Evolutionary conservation across 2,329 filamentous ascomycete genomes (phyloP).

Genomic region (Colletotrichum spinosum): DNA sequence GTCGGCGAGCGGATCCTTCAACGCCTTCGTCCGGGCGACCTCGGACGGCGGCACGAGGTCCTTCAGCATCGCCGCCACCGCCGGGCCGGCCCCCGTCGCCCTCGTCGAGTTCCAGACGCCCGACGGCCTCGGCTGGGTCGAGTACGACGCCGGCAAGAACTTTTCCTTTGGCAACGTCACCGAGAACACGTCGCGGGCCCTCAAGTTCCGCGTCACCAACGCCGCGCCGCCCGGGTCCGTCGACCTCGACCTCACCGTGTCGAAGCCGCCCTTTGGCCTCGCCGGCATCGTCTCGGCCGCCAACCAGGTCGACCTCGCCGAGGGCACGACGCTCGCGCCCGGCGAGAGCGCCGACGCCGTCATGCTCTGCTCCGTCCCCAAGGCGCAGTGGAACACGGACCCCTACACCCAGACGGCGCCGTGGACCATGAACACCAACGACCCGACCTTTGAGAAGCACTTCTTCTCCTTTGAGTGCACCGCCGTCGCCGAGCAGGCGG

Average conservation of each 20-base stretch:
- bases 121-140: slow-evolving; percentile 63
- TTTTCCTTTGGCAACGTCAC: slow-evolving; percentile 69
- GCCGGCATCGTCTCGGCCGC: slow-evolving; percentile 63
- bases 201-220: slow-evolving; percentile 67
- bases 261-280: slow-evolving; percentile 69
- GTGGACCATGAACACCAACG: slow-evolving; percentile 70
- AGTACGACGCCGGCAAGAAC: slow-evolving; percentile 53
- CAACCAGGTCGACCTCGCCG: slow-evolving; percentile 68
- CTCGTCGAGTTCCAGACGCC: slow-evolving; percentile 66
- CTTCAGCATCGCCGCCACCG: slow-evolving; percentile 60
- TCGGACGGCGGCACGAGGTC: slow-evolving; percentile 62
- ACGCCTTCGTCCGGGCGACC: slow-evolving; percentile 58
- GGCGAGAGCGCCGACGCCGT: slow-evolving; percentile 63
- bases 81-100: slow-evolving; percentile 61
- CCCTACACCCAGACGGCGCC: slow-evolving; percentile 58
- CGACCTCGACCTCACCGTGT: slow-evolving; percentile 66
- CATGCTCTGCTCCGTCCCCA: slow-evolving; percentile 66
- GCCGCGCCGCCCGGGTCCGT: slow-evolving; percentile 57
- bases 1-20: slow-evolving; percentile 58
- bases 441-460: slow-evolving; percentile 63
- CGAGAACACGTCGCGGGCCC: slow-evolving; percentile 59
- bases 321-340: slow-evolving; percentile 63
- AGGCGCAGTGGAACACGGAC: slow-evolving; percentile 67
- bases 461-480: slow-evolving; percentile 63
- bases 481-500: slow-evolving; percentile 64